These are phyloP conservation scores for Yamagishiella unicocca DNA, from an alignment of 139 green algal genomes.

Conservation along the genomic window DNA sequence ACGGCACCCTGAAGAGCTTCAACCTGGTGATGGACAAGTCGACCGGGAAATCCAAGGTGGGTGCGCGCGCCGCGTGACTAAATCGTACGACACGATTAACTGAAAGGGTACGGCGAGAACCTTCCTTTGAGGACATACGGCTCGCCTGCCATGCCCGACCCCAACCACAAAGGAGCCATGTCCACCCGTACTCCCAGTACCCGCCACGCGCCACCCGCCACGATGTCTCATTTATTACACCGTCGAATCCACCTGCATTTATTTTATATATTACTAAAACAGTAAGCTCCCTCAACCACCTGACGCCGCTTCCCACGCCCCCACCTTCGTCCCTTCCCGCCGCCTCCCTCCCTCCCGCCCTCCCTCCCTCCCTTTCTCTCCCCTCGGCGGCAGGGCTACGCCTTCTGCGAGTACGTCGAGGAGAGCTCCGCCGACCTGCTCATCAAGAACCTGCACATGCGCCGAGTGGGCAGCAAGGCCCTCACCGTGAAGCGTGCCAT, in stretches of 20 bases:
- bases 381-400: slow-evolving; percentile 76
- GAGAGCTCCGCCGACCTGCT: slow-evolving; percentile 70
- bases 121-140: too few relatives aligned
- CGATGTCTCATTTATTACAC: too few relatives aligned
- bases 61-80: not conserved
- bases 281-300: too few relatives aligned
- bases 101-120: too few relatives aligned
- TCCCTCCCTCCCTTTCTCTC: not conserved
- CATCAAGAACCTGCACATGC: slow-evolving; percentile 80
- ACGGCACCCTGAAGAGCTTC: slow-evolving; percentile 81
- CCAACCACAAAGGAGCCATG: too few relatives aligned
- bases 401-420: slow-evolving; percentile 87
- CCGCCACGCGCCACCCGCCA: too few relatives aligned
- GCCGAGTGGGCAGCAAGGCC: slow-evolving; percentile 74
- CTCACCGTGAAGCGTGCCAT: slow-evolving; percentile 74
- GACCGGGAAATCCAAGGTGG: slow-evolving; percentile 87
- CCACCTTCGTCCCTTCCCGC: not conserved
- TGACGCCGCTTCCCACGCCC: too few relatives aligned
- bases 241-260: too few relatives aligned
- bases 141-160: too few relatives aligned
- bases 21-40: slow-evolving; percentile 91
- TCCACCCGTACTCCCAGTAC: too few relatives aligned
- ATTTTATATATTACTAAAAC: too few relatives aligned
- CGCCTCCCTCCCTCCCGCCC: not conserved
- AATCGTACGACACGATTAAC: not conserved